Base-by-base conservation (phyloP, 2,329 filamentous ascomycete species). In the Pyricularia grisea region DNA sequence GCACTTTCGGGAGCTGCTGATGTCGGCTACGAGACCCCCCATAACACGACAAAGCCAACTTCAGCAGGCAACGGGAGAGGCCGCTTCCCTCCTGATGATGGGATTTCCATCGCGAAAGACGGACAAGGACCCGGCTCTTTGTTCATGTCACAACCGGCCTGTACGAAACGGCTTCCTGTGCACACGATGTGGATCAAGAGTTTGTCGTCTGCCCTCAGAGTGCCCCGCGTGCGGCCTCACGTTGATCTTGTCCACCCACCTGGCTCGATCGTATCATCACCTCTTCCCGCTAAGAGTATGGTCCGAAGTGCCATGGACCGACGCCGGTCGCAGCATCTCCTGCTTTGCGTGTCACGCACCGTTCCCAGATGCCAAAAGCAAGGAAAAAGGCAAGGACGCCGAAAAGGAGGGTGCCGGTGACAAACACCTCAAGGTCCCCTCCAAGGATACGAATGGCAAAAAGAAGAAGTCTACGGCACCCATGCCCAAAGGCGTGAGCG, bases 241-340 rank as follows among this genome's bases (percentile, higher is more conserved):
- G 0, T 87, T 99, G 50, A 97, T 99, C 71, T 85, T 98, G 2
- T 97, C 93, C 0, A 99, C 95, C 0, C 94, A 97, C 80, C 82
- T 97, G 70, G 94, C 93, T 4, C 86, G 93, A n/a, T 95, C 92
- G 0, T 97, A 97, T 75, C 93, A 97, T 77, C 93, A 97, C 77
- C 83, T 97, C 0, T 97, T 97, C 76, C 93, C 94, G 0, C 82
- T 99, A 27, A 86, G 90, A 36, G 97, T 96, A 76, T 99, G 94
- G 94, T 84, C 89, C 11, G 93, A 95, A 75, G 94, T 99, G 0
- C 85, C 91, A 0, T 99, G 95, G 95, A 79, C 86, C 12, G 84
- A 90, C 25, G 94, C 93, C 1, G 12, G 23, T 23, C 58, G 67
- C n/a, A 64, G 58, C 58, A 33, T 78, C 12, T 85, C 89, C 67